Conservation (phyloP, 331 rosid species). For the Cydonia oblonga region DNA sequence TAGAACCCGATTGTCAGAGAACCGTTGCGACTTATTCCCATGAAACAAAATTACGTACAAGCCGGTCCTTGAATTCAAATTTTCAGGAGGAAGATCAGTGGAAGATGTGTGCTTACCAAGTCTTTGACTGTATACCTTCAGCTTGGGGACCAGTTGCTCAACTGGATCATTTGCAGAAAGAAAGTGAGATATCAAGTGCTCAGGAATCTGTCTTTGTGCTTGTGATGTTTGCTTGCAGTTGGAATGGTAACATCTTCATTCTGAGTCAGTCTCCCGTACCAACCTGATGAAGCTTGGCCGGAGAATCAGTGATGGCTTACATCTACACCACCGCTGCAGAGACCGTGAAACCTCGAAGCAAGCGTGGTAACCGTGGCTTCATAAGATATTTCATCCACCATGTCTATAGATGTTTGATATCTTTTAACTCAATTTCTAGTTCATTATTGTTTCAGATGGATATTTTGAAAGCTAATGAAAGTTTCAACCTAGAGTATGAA, state of each 20-base stretch:
- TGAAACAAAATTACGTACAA: constrained; percentile 52
- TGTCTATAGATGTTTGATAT: constrained; percentile 1
- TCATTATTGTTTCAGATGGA: background rate
- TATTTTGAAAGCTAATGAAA: background rate
- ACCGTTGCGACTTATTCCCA: constrained; percentile 12
- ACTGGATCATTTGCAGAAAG: constrained; percentile 42
- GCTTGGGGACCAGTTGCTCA: constrained; percentile 45
- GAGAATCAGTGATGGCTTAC: background rate
- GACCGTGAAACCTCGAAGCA: background rate
- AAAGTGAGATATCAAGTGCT: constrained; percentile 14
- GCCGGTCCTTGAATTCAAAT: constrained; percentile 72
- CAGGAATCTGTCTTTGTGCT: constrained; percentile 5
- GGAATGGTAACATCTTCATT: constrained; percentile 17
- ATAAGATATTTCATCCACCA: background rate
- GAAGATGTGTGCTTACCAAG: constrained; percentile 71
- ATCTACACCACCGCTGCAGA: background rate
- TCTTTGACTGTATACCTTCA: constrained; percentile 67
- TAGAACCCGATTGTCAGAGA: constrained; percentile 42
- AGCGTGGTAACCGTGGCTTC: background rate
- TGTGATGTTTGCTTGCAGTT: constrained; percentile 29
- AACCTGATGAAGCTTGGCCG: background rate
- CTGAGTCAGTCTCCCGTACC: background rate
- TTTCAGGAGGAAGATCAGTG: constrained; percentile 58
- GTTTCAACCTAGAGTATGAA: background rate
- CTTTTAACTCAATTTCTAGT: background rate